Percentiles rank a stretch among this genome's conserved stretches.
phyloP scores from a whole-genome alignment of 495 filamentous ascomycete genomes.

The Recurvomyces mirabilis region DNA sequence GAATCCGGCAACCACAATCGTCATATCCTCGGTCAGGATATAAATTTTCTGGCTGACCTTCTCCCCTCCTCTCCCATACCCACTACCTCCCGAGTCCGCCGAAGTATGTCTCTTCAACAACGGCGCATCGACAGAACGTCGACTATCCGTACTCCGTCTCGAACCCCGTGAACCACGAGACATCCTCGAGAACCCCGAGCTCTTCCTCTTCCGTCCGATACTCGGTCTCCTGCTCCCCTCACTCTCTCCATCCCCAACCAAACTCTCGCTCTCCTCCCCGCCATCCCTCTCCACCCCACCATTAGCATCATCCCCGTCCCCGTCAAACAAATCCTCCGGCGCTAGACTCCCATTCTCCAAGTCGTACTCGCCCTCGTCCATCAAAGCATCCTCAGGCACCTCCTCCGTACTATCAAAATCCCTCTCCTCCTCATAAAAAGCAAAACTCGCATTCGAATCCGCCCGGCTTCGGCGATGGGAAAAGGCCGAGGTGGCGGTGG shows the following conservation, averaged over 20 bases:
- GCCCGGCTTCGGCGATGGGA: slow-evolving; percentile 63
- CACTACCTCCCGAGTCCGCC: slow-evolving; percentile 40
- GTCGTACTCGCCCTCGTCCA: slow-evolving; percentile 30
- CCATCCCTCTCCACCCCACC: background rate
- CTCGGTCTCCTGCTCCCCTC: background rate
- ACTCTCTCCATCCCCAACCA: slow-evolving; percentile 26
- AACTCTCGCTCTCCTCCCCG: slow-evolving; percentile 21
- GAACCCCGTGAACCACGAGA: slow-evolving; percentile 45
- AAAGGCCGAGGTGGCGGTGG: slow-evolving; percentile 80
- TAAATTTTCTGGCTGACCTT: slow-evolving; percentile 78
- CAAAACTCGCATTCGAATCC: slow-evolving; percentile 78
- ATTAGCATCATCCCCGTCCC: slow-evolving; percentile 27
- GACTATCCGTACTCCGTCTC: slow-evolving; percentile 27
- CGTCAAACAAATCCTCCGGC: background rate
- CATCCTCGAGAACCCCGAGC: slow-evolving; percentile 16
- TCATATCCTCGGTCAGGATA: slow-evolving; percentile 85
- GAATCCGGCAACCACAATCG: slow-evolving; percentile 85
- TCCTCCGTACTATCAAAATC: slow-evolving; percentile 38
- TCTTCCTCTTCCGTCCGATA: background rate
- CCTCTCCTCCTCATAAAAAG: slow-evolving; percentile 59
- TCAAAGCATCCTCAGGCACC: slow-evolving; percentile 41
- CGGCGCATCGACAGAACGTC: slow-evolving; percentile 56
- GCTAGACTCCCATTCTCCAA: background rate
- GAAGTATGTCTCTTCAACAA: slow-evolving; percentile 49
- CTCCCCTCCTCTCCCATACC: slow-evolving; percentile 42